Conservation (phyloP, 257 asterid species). For the Solanum lignicaule region DNA sequence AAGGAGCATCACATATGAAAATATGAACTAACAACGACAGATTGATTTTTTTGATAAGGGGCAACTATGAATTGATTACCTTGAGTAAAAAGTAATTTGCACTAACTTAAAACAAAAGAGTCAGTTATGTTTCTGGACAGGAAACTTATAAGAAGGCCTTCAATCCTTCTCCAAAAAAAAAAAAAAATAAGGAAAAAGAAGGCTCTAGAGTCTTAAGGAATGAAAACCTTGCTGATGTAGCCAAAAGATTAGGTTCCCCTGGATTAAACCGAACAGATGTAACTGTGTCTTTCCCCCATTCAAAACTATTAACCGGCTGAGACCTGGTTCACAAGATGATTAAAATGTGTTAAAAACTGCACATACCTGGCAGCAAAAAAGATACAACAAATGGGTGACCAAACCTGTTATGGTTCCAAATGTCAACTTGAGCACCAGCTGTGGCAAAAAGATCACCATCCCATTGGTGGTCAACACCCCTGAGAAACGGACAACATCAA, state of each 20-base stretch:
- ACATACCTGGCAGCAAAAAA: not conserved
- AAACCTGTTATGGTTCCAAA: constrained; percentile 96
- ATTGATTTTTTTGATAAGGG: not conserved
- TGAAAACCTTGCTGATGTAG: constrained; percentile 79
- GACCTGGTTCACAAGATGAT: constrained; percentile 42
- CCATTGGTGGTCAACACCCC: constrained; percentile 95
- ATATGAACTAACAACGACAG: not conserved
- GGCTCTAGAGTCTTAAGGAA: not conserved
- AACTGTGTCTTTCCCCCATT: constrained; percentile 68
- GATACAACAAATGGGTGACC: not conserved
- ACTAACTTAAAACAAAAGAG: not conserved
- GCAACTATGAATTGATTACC: not conserved
- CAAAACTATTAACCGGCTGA: constrained; percentile 78
- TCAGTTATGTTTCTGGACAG: not conserved
- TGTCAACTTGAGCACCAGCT: constrained; percentile 91
- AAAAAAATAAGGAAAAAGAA: not conserved
- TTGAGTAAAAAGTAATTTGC: not conserved
- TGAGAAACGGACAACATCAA: constrained; percentile 12
- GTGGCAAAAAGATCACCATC: constrained; percentile 91
- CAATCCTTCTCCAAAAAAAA: not conserved
- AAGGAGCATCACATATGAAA: not conserved
- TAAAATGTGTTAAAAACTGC: constrained; percentile 4
- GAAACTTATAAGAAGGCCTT: not conserved
- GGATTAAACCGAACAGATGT: constrained; percentile 88
- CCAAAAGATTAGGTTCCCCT: constrained; percentile 81